Evolutionary conservation across 495 filamentous ascomycete species (phyloP), one percentile per base, ranked within the genome.

Genomic region (Trichoderma asperelloides): DNA sequence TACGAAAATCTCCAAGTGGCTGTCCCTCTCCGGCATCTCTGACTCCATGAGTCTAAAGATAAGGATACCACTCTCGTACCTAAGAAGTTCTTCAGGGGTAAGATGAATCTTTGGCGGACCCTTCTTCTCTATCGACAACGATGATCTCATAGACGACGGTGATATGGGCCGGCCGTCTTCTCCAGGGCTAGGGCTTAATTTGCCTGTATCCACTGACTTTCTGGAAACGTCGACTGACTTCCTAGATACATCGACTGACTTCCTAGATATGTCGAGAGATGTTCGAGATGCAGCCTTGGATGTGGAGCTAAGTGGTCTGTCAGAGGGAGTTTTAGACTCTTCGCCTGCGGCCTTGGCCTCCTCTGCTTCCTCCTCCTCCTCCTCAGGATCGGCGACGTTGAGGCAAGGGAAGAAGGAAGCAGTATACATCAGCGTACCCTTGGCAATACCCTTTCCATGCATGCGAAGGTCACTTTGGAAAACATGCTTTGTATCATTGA

Each of bases 41-140:
- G 87, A 92, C 68, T 97, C 92, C 71, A 97, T 88, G 67, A 99
- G 84, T 73, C 92, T 93, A 85, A 98, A 98, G 60, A 98, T 90
- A 65, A 99, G 82, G 63, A 99, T 85, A 47, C 95, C 95, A 64
- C 92, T 94, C 75, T 96, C 93, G 72, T 97, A 87, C 72, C 89
- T 87, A 43, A 87, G 70, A 37, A 99, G 81, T 70, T 97, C 91
- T 51, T 97, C 87, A 2, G 86, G 84, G 9, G 83, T 86, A 66
- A 99, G 84, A 65, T 80, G 86, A 64, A 96, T 81, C 78, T 94
- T 96, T 63, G 92, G 88, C 55, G 85, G 79, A 64, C 83, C 82
- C 74, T 86, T 86, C 67, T 74, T 79, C 69, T 86, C 82, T 70
- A 30, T 76, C 73, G 71, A 67, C n/a, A 70, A 69, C 2, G 55